Evolutionary conservation across 1,139 yeast genomes (phyloP).

Genomic region (Protomyces arabidopsidicola): DNA sequence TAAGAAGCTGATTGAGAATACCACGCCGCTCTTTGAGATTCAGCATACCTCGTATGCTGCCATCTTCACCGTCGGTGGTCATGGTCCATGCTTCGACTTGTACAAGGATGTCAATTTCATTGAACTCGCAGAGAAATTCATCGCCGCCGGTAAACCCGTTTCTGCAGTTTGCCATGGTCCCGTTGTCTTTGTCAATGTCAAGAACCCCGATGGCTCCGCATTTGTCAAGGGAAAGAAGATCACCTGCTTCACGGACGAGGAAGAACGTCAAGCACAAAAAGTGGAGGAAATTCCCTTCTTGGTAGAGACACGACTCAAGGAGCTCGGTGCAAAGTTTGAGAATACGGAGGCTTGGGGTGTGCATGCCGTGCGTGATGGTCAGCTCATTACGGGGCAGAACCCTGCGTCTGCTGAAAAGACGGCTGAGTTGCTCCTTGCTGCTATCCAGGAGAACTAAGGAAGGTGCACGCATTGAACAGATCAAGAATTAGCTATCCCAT

Average conservation of each 20-base stretch:
- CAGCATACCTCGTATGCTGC: slow-evolving; percentile 16
- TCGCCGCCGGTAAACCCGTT: slow-evolving; percentile 48
- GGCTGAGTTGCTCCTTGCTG: background rate
- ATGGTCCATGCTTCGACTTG: slow-evolving; percentile 32
- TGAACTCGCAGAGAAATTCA: slow-evolving; percentile 33
- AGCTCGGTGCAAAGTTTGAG: slow-evolving; percentile 47
- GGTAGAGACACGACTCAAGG: slow-evolving; percentile 42
- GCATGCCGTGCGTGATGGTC: slow-evolving; percentile 51
- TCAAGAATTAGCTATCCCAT: no score
- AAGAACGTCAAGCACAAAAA: slow-evolving; percentile 48
- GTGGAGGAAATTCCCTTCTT: slow-evolving; percentile 38
- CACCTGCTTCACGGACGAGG: slow-evolving; percentile 59
- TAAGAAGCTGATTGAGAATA: background rate
- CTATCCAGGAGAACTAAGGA: background rate
- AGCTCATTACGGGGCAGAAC: slow-evolving; percentile 57
- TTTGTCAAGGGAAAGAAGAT: slow-evolving; percentile 51
- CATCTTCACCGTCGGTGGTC: slow-evolving; percentile 25
- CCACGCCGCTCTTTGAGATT: slow-evolving; percentile 1
- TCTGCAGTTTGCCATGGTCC: slow-evolving; percentile 69
- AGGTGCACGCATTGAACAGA: no score
- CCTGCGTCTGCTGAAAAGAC: slow-evolving; percentile 51
- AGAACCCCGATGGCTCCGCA: slow-evolving; percentile 45
- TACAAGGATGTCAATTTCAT: slow-evolving; percentile 26
- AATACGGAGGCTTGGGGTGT: slow-evolving; percentile 49
- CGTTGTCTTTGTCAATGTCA: slow-evolving; percentile 49